A percentile compares a stretch with the other conserved stretches of the same genome.
phyloP scores from a whole-genome alignment of 129 eudicot species.

The Pseudognaphalium luteoalbum region DNA sequence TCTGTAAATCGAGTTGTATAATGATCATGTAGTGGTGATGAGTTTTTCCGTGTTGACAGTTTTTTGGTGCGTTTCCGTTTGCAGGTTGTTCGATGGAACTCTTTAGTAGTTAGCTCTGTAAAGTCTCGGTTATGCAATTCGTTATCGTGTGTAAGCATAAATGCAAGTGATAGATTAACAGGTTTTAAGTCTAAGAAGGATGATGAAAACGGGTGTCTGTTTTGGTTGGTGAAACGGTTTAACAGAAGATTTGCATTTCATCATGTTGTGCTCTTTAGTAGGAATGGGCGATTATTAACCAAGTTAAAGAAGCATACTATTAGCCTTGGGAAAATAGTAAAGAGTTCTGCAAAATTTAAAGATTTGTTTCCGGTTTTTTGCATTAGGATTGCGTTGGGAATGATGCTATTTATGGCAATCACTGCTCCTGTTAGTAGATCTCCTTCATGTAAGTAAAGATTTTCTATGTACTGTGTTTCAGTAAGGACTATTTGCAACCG shows the following conservation, averaged over 20 bases:
- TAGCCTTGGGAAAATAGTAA: conserved; percentile 32
- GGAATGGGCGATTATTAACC: conserved; percentile 34
- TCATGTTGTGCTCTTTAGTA: conserved; percentile 27
- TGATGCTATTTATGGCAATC: conserved; percentile 68
- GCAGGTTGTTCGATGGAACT: conserved; percentile 52
- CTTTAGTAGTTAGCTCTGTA: conserved; percentile 28
- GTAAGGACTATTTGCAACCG: not conserved
- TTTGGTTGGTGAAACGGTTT: conserved; percentile 33
- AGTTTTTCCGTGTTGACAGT: not conserved
- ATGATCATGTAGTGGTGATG: conserved; percentile 18
- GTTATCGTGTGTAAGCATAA: conserved; percentile 28
- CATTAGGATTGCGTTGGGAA: conserved; percentile 57
- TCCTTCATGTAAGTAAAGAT: conserved; percentile 70
- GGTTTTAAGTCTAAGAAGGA: conserved; percentile 19
- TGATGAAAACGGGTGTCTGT: conserved; percentile 9
- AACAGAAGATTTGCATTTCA: conserved; percentile 28
- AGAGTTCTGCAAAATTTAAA: conserved; percentile 41
- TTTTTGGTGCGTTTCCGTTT: conserved; percentile 8
- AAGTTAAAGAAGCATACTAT: conserved; percentile 38
- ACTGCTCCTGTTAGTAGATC: conserved; percentile 54
- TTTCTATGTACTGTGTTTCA: not conserved
- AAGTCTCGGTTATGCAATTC: conserved; percentile 37
- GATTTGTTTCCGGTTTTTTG: conserved; percentile 36
- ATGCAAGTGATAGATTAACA: conserved; percentile 26
- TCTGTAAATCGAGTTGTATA: conserved; percentile 5